Evolutionary conservation across 768 basidiomycete genomes (phyloP).

Genomic region (Rhodotorula paludigena): DNA sequence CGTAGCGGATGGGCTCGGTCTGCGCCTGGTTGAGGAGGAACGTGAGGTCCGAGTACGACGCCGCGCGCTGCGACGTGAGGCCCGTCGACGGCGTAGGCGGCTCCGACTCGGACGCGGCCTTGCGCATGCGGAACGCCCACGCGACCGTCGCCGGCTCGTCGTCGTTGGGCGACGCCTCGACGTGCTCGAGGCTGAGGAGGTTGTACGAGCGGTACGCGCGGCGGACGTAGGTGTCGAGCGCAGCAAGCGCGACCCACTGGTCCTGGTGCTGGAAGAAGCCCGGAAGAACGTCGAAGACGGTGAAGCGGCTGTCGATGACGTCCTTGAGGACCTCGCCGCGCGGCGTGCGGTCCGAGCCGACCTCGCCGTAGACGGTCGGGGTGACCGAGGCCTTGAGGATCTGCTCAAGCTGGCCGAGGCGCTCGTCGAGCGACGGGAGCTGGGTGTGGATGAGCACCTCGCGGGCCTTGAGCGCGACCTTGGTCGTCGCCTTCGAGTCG

Average conservation of each 20-base stretch:
- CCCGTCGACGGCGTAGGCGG: slow-evolving; percentile 65
- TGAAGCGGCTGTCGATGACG: slow-evolving; percentile 90
- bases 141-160: slow-evolving; percentile 70
- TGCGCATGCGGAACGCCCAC: slow-evolving; percentile 94
- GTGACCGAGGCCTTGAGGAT: slow-evolving; percentile 83
- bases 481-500: slow-evolving; percentile 89
- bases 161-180: slow-evolving; percentile 79
- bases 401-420: slow-evolving; percentile 85
- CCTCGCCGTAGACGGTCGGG: slow-evolving; percentile 84
- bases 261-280: slow-evolving; percentile 88
- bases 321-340: slow-evolving; percentile 82
- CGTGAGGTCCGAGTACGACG: slow-evolving; percentile 90
- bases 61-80: slow-evolving; percentile 56
- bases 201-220: slow-evolving; percentile 93
- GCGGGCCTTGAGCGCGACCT: slow-evolving; percentile 88
- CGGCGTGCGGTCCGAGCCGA: slow-evolving; percentile 64
- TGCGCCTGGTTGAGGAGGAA: slow-evolving; percentile 83
- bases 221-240: slow-evolving; percentile 91
- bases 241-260: slow-evolving; percentile 77
- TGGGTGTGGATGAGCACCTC: slow-evolving; percentile 94
- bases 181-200: slow-evolving; percentile 84
- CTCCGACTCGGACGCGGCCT: slow-evolving; percentile 65
- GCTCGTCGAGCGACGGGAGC: slow-evolving; percentile 95
- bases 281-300: slow-evolving; percentile 93
- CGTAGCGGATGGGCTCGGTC: slow-evolving; percentile 81